Evolutionary conservation across 257 asterid species (phyloP), one percentile per base, ranked within the genome.

Genomic region (Vinca minor): DNA sequence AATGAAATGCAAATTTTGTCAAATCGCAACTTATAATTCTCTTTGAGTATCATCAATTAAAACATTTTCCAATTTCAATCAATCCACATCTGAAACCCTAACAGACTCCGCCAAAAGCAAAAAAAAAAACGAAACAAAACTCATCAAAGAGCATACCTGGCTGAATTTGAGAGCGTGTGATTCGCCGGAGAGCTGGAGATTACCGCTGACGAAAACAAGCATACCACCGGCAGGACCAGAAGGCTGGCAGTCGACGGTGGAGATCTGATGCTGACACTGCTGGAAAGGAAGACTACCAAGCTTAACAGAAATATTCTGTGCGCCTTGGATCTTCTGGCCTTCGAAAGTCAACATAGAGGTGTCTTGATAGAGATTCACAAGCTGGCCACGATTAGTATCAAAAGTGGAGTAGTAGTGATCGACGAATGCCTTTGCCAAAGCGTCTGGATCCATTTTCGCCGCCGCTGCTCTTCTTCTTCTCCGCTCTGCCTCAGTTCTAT

Each of bases 181-280:
- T 65, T 83, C 88, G 9, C 88, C 88, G 17, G 57, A 69, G 11
- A 83, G 74, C 59, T 78, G 78, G 49, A 80, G 86, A 42, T 73
- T 76, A 34, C 84, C 88, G 42, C 82, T 77, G 54, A 80, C 84
- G 17, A 83, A 76, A 26, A 82, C 88, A 29, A 82, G 77, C 76
- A 82, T 75, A 14, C 88, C 85, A 3, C 78, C 82, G 52, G 83
- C 75, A 29, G 84, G 82, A 32, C 88, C 88, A n/a, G 84, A 83
- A 17, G 78, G 86, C 75, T 83, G 88, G 69, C 77, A 83, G 69
- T 80, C 88, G 32, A 78, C 82, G 54, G 88, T 83, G 62, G 81
- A 64, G 73, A 79, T 75, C 4, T 20, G 60, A 57, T 82, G 88
- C 67, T 82, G 72, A 71, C 88, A 82, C 74, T 80, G 84, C 76